Base-by-base conservation (phyloP, 2,329 filamentous ascomycete genomes). In the Ophiostoma triangulosporum region DNA sequence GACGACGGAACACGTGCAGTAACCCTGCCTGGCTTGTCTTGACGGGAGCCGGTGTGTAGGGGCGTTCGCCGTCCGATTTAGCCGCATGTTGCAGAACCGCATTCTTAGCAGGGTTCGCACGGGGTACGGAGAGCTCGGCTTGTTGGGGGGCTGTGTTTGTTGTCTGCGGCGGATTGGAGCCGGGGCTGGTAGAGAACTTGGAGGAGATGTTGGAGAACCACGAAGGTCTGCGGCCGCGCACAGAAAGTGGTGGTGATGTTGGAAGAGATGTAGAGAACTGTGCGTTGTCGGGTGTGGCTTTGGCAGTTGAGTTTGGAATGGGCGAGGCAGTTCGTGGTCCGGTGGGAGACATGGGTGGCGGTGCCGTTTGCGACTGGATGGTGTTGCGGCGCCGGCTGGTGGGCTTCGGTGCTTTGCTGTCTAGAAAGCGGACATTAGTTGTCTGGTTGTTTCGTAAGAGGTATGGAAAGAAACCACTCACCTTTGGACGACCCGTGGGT, bases 131-230 rank as follows among this genome's bases (percentile, higher is more conserved):
- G 52, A 69, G 64, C 49, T 77, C 72, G 58, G 68, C 66, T 29
- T 68, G 65, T 45, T 68, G 68, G 27, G 65, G 65, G 22, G 63
- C 62, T 8, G 64, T 61, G 50, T 59, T 64, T 50, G 62, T 66
- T 5, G 64, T 63, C 57, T 64, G 67, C 46, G 61, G 66, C 33
- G 57, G 68, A 50, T 61, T 67, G 51, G 66, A 62, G 8, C 55
- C 58, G 33, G 56, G 60, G 51, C 56, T 61, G 27, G 80, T 81
- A 3, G 86, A 89, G 70, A 97, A 95, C 65, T 95, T 96, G 60
- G 88, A 91, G 59, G 88, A 94, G 60, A 97, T 81, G 64, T 82
- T 95, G 54, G 87, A 88, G 63, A 97, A 90, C 93, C 93, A 98
- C 14, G 90, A 95, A 57, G 82, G 83, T 59, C 88, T 78, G 52